Conservation (phyloP, 371 early-diverging fungal genomes). For the Rhizopus delemar region DNA sequence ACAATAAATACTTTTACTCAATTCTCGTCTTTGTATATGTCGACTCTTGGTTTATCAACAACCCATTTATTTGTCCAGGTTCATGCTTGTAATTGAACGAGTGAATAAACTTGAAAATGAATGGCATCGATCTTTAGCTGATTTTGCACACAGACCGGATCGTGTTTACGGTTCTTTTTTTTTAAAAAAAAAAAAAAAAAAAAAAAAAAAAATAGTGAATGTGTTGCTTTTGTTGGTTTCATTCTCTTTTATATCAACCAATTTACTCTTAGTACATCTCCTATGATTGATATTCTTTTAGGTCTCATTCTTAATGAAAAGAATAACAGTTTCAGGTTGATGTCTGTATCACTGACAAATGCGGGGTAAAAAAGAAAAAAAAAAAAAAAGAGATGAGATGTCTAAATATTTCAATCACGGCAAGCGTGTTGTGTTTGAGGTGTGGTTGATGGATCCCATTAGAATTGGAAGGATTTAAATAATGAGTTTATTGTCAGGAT, state of each 20-base stretch:
- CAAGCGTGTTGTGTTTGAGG: conserved; percentile 63
- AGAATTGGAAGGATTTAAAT: conserved; percentile 81
- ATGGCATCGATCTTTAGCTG: no score
- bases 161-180: conserved; percentile 41
- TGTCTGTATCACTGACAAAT: conserved; percentile 57
- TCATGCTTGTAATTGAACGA: background rate
- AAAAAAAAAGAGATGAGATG: conserved; percentile 7
- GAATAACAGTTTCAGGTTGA: conserved; percentile 23
- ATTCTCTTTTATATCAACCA: conserved; percentile 79
- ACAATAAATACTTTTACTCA: no score
- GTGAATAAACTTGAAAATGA: no score
- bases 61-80: no score
- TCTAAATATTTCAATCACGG: conserved; percentile 78
- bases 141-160: conserved; percentile 32
- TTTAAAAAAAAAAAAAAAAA: no score
- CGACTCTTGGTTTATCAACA: conserved; percentile 42
- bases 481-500: conserved; percentile 8
- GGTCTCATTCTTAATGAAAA: conserved; percentile 68
- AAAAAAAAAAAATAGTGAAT: no score
- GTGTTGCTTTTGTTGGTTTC: conserved; percentile 71
- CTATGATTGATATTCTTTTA: conserved; percentile 83
- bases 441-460: conserved; percentile 72
- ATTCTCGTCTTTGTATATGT: conserved; percentile 36
- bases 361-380: conserved; percentile 21
- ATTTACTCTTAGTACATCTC: conserved; percentile 74